Evolutionary conservation across 345 rosid genomes (phyloP).

Genomic region (Eucalyptus viminalis): DNA sequence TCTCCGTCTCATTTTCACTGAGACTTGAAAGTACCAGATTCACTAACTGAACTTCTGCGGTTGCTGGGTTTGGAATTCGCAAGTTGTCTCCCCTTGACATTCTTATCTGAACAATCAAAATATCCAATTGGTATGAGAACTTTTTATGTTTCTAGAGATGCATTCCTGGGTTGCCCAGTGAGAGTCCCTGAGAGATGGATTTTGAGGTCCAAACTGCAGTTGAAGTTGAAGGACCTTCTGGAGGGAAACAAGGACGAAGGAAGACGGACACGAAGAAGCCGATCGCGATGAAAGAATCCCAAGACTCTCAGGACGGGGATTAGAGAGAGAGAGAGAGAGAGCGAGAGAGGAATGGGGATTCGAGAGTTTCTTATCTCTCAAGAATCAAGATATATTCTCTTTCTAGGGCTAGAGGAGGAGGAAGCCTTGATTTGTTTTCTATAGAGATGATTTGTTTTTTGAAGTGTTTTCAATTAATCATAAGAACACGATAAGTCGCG

Average conservation of each 20-base stretch:
- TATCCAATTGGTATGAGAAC: background rate
- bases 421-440: no score
- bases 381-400: background rate
- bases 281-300: background rate
- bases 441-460: no score
- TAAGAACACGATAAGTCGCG: no score
- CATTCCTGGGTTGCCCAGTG: background rate
- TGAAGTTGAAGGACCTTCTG: background rate
- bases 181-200: background rate
- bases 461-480: no score
- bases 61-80: background rate
- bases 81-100: background rate
- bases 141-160: no score
- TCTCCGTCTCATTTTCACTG: background rate
- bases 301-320: background rate
- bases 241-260: background rate
- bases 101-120: background rate
- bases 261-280: background rate
- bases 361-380: background rate
- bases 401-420: no score
- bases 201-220: background rate
- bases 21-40: background rate
- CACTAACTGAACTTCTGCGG: background rate
- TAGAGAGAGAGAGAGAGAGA: background rate
- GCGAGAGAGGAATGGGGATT: background rate